Conservation (phyloP, 108 stramenopile genomes). For the Nannochloropsis salina region DNA sequence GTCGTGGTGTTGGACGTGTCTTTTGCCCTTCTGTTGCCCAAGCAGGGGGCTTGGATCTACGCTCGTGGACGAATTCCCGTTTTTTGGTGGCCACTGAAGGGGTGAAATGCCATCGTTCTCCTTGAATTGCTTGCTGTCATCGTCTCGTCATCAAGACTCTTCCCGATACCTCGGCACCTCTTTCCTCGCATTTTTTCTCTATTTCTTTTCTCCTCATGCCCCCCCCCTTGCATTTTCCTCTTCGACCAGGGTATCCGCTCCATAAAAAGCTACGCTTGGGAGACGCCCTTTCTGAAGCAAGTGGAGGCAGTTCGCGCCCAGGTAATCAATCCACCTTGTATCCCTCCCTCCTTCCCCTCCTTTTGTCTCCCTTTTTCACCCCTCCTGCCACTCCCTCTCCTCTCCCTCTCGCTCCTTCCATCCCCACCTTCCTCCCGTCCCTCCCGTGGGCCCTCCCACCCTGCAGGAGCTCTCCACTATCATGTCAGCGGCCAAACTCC, state of each 20-base stretch:
- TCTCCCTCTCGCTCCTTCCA: neutral
- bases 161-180: neutral
- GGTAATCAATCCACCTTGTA: neutral
- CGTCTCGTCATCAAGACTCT: neutral
- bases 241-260: slow-evolving; percentile 43
- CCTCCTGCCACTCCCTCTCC: neutral
- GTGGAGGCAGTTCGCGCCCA: slow-evolving; percentile 37
- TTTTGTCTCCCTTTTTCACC: neutral
- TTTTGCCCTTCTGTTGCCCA: too few species aligned
- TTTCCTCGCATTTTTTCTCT: neutral
- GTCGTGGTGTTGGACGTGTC: too few species aligned
- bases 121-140: too few species aligned
- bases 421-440: neutral
- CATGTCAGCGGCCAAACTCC: slow-evolving; percentile 30
- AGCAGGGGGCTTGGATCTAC: too few species aligned
- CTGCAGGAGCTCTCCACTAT: slow-evolving; percentile 35
- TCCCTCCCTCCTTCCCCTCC: neutral
- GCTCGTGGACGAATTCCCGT: too few species aligned
- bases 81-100: too few species aligned
- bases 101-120: too few species aligned
- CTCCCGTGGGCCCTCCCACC: neutral
- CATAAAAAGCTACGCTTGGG: slow-evolving; percentile 58
- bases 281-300: slow-evolving; percentile 50
- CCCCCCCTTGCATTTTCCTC: neutral
- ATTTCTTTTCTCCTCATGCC: neutral